Base-by-base conservation (phyloP, 208 protist genomes). In the Wallacemonas collosoma region DNA sequence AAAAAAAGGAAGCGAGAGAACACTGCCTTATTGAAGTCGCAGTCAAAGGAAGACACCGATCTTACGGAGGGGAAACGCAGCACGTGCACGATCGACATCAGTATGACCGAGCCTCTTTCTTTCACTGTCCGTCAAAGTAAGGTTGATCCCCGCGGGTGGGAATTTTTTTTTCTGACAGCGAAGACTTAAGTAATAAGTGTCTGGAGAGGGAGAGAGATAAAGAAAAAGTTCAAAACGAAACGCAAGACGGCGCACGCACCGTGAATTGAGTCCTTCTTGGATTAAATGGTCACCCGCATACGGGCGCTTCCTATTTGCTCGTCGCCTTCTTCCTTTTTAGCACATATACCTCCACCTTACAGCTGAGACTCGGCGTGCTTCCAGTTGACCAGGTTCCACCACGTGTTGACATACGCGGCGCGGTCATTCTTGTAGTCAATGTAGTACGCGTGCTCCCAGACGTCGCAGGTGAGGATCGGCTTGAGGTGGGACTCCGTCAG, bases 361-460 rank as follows among this genome's bases (percentile, higher is more conserved):
- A 71, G 62, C 63, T 81, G 68, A 15, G 74, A 53, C 60, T 89
- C 80, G 36, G 80, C 93, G 70, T 90, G 87, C 56, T 96, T 77
- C 97, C 97, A 98, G 89, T 98, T 98, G 17, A 98, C 94, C 51
- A 97, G 40, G 68, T 93, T 95, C 97, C 95, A 98, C 71, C 86
- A 98, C 14, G 88, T 60, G 44, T 98, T 91, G 58, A 98, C 76
- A 79, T 98, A 98, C 45, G 84, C 78, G 9, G 90, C 81, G 39
- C 94, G 89, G 75, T 95, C 91, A 77, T 98, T 98, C 76, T 81
- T 87, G 87, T 98, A 98, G 87, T 98, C 94, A 73, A 98, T 92
- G 82, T 98, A 98, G 92, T 98, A 98, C 14, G 96, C 96, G 85
- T 98, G 96, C 84, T 98, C 94, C 96, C 94, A 98, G 70, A 98